Evolutionary conservation across 106 monocot species (phyloP), one percentile per base, ranked within the genome.

Genomic region (Dendrobium catenatum): DNA sequence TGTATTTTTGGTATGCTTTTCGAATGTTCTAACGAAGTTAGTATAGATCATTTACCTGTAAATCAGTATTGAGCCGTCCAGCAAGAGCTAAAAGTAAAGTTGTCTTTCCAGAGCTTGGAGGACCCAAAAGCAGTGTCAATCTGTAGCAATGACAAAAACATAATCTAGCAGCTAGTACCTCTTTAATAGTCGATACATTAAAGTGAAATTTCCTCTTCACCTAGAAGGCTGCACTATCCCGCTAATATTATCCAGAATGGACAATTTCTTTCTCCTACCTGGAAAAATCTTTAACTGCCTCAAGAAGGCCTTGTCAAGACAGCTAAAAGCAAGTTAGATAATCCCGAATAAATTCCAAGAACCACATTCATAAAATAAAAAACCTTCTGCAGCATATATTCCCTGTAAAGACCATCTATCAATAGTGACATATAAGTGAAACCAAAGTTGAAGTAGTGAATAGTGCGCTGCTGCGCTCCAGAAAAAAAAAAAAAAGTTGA

Each of bases 101-200:
- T 43, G 98, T 95, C 86, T 99, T 99, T 78, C 98, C 98, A 46
- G 98, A 99, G 74, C 98, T 91, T 82, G 98, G 98, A 78, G 98
- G 98, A 49, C 98, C 98, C 89, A 99, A 80, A 40, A 99, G 89
- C 79, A 99, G 85, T 68, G 98, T 99, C 93, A 99, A 93, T 83
- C 98, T 99, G 89, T 70, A 82, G 81, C 11, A 80, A 73, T 40
- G 17, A 22, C 15, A 74, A 80, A 79, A 73, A 41, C 17, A 78
- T n/a, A 9, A 86, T 33, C 20, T 29, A 46, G 49, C 9, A n/a
- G 58, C 6, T 15, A 56, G 24, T 33, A 54, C 11, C 26, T 77
- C 41, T 47, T 31, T 24, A 9, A 82, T 54, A 5, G 3, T 56
- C 73, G 40, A 18, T 42, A 46, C 1, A 55, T 46, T 27, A 20